Evolutionary conservation across 2,329 filamentous ascomycete genomes (phyloP), one percentile per base, ranked within the genome.

Genomic region (Ceratocystis destructans): DNA sequence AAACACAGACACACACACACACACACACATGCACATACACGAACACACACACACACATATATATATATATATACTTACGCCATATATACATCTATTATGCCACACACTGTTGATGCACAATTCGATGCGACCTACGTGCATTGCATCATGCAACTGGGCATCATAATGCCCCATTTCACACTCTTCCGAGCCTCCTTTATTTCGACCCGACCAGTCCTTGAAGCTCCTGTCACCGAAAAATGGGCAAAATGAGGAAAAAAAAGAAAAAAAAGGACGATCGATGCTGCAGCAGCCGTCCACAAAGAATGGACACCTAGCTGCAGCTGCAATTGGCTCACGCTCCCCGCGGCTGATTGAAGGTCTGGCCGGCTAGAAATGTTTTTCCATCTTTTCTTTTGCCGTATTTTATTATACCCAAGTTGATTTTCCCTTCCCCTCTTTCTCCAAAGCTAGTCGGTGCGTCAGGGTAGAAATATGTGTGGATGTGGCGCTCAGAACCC

Each of bases 141-240:
- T 57, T 37, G 7, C 28, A n/a, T 15, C 28, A 57, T 57, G 53
- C 53, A 57, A 57, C 53, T 57, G 53, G 53, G 53, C 53, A 57
- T 57, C 53, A 57, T 57, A 57, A 17, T 17, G n/a, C 53, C 33
- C 53, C 25, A 57, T 33, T 25, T 33, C 17, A 17, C 25, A 15
- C 28, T 33, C 53, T 33, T 57, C 28, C 53, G 61, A 63, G 45
- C 44, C 55, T 53, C 59, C 59, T 41, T 50, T 55, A 66, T 66
- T 62, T 62, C 64, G 62, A 61, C 64, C 64, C 46, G 55, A 66
- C 64, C 64, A 66, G 28, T 66, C 64, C 33, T 20, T 10, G 7
- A 15, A 25, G 28, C 22, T 37, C 45, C 46, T 41, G 45, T 66
- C 64, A 66, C 64, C 64, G 64, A 66, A 10, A 3, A 37, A 37